Base-by-base conservation (phyloP, 2,329 filamentous ascomycete species). In the Ophiostoma quercus region DNA sequence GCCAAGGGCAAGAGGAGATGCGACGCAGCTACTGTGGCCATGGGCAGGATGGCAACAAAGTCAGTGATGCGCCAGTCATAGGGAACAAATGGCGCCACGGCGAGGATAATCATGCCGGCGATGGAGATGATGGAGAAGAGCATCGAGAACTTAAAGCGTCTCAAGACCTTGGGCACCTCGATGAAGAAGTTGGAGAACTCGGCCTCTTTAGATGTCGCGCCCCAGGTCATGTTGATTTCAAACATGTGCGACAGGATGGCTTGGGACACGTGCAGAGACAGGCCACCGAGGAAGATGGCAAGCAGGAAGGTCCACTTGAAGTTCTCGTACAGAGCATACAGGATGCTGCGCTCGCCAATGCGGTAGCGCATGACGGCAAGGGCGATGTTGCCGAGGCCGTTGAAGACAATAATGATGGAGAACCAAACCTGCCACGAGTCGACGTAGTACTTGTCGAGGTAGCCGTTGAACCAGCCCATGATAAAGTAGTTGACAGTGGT, bases 171-270 rank as follows among this genome's bases (percentile, higher is more conserved):
- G 43, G 90, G 90, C 22, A 94, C 86, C 77, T 95, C 92, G 71
- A 92, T 90, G 80, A 94, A 94, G 80, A 96, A 96, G 79, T 92
- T 91, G 34, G 90, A 89, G 76, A 90, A 88, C 75, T 92, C 90
- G 67, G 87, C 87, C 80, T 96, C 92, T 80, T 96, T 96, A 57
- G 88, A 86, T 0, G 92, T 96, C 1, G 92, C 88, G 67, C 92
- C 92, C 92, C 92, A 95, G 2, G 86, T 87, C 89, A 95, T 94
- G 79, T 95, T 85, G 76, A 94, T 88, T 80, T 91, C 88, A 77
- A 95, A 91, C 86, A 95, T 92, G 81, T 96, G 92, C 4, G 88
- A 85, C 65, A 95, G 80, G 43, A 96, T 82, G 1, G 92, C 92
- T 77, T 94, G 90, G 39, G 87, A 91, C 67, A 96, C 86, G 80